Percentiles rank a stretch among this genome's conserved stretches.
Evolutionary conservation across 164 flowering plant species (phyloP).

Genomic region (Dillenia turbinata): DNA sequence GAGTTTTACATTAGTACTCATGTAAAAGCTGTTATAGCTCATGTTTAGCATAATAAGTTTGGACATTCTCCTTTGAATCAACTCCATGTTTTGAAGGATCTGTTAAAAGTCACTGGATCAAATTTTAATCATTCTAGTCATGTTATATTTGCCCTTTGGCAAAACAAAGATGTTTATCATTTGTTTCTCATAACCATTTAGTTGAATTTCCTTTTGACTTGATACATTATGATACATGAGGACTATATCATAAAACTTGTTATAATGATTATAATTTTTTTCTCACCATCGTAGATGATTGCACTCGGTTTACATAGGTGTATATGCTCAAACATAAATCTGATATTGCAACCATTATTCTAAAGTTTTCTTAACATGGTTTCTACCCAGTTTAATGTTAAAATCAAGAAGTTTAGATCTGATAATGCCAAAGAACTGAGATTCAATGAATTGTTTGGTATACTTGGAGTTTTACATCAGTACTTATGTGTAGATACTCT

Average conservation of each 20-base stretch:
- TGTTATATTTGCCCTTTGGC: background rate
- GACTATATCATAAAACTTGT: background rate
- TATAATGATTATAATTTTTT: background rate
- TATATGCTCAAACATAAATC: constrained; percentile 1
- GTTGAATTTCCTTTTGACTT: background rate
- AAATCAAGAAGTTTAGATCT: background rate
- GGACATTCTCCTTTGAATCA: background rate
- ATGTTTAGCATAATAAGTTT: too few relatives aligned
- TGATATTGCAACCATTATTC: background rate
- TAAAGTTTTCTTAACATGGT: background rate
- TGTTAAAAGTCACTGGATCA: background rate
- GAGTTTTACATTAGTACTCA: background rate
- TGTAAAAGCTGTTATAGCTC: too few relatives aligned
- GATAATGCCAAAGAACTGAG: background rate
- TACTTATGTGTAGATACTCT: too few relatives aligned
- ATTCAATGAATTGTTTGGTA: too few relatives aligned
- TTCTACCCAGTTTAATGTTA: background rate
- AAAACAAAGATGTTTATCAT: background rate
- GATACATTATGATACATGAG: constrained; percentile 10
- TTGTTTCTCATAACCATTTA: background rate
- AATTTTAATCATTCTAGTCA: background rate
- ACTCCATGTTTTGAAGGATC: background rate
- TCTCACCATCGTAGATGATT: constrained; percentile 11
- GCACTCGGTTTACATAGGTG: constrained; percentile 5
- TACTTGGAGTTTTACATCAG: too few relatives aligned